phyloP scores from a whole-genome alignment of 768 basidiomycete species.

The Dioszegia crocea region DNA sequence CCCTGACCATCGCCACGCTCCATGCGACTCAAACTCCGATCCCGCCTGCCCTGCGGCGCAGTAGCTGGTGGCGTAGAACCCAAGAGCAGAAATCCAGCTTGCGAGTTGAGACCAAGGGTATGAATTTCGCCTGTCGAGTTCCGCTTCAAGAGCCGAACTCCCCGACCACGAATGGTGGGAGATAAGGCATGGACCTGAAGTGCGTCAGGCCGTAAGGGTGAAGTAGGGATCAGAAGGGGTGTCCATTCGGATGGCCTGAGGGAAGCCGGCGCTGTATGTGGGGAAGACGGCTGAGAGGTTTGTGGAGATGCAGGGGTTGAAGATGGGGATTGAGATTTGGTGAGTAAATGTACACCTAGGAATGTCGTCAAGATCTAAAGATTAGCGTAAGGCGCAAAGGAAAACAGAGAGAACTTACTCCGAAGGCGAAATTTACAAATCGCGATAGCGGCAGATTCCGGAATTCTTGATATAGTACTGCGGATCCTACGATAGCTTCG shows the following conservation, averaged over 20 bases:
- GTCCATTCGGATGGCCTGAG: slow-evolving; percentile 20
- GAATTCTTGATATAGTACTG: slow-evolving; percentile 92
- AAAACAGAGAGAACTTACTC: slow-evolving; percentile 21
- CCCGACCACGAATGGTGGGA: neutral
- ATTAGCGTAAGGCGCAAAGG: neutral
- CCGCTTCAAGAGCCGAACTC: slow-evolving; percentile 13
- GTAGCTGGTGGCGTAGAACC: slow-evolving; percentile 31
- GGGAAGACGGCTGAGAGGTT: slow-evolving; percentile 9
- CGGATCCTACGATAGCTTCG: slow-evolving; percentile 78
- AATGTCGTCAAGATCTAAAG: slow-evolving; percentile 66
- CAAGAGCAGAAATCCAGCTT: slow-evolving; percentile 40
- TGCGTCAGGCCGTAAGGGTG: neutral
- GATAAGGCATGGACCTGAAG: slow-evolving; percentile 1
- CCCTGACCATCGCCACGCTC: slow-evolving; percentile 1
- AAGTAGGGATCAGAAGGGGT: slow-evolving; percentile 21
- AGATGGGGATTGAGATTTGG: slow-evolving; percentile 43
- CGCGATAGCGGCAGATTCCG: slow-evolving; percentile 62
- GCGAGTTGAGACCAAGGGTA: slow-evolving; percentile 26
- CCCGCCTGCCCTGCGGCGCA: slow-evolving; percentile 1
- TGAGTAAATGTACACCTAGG: slow-evolving; percentile 80
- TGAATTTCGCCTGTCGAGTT: slow-evolving; percentile 27
- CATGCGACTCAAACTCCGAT: slow-evolving; percentile 19
- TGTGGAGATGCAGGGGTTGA: slow-evolving; percentile 8
- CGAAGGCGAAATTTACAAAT: slow-evolving; percentile 42
- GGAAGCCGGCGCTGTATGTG: slow-evolving; percentile 17